phyloP scores from a whole-genome alignment of 768 basidiomycete genomes.

The Suillus occidentalis region DNA sequence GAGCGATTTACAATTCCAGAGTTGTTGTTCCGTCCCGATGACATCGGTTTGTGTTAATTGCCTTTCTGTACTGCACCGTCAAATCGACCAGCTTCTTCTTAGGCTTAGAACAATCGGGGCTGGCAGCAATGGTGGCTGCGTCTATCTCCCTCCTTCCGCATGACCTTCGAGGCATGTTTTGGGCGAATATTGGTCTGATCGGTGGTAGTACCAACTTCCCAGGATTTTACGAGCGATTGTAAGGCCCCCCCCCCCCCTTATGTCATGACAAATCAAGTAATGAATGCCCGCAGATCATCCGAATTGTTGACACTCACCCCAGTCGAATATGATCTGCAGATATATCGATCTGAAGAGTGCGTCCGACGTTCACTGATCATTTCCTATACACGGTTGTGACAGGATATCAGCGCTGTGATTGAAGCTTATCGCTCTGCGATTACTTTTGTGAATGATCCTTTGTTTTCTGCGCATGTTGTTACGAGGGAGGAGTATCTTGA shows the following conservation, averaged over 20 bases:
- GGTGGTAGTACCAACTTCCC: slow-evolving; percentile 80
- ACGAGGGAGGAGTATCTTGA: slow-evolving; percentile 86
- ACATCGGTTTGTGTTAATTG: slow-evolving; percentile 64
- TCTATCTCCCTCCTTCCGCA: slow-evolving; percentile 75
- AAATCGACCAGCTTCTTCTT: slow-evolving; percentile 13
- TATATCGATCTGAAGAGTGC: slow-evolving; percentile 75
- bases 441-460: slow-evolving; percentile 52
- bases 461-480: slow-evolving; percentile 54
- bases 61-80: slow-evolving; percentile 9
- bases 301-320: slow-evolving; percentile 86
- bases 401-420: slow-evolving; percentile 52
- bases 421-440: slow-evolving; percentile 65
- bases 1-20: slow-evolving; percentile 95
- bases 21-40: slow-evolving; percentile 84
- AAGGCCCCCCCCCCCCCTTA: slow-evolving; percentile 35
- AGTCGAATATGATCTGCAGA: slow-evolving; percentile 70
- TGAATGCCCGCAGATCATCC: slow-evolving; percentile 46
- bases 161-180: slow-evolving; percentile 91
- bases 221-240: slow-evolving; percentile 79
- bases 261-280: slow-evolving; percentile 9
- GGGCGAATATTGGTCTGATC: slow-evolving; percentile 89
- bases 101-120: slow-evolving; percentile 84
- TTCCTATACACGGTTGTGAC: slow-evolving; percentile 13
- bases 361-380: slow-evolving; percentile 31
- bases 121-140: slow-evolving; percentile 71